Evolutionary conservation across 1,139 yeast genomes (phyloP).

Genomic region (Geotrichum cucujoidarum): DNA sequence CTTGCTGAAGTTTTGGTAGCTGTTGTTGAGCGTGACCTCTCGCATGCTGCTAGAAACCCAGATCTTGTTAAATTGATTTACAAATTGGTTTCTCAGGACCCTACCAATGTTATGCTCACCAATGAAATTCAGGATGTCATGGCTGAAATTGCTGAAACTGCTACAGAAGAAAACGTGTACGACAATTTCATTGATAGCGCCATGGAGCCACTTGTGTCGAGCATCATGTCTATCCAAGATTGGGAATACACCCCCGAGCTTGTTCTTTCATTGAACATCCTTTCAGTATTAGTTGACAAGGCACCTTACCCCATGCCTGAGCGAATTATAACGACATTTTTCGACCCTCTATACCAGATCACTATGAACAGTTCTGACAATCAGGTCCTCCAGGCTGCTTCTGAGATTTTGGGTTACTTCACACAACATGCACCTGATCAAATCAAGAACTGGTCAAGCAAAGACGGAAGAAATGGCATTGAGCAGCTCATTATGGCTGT

Average conservation of each 20-base stretch:
- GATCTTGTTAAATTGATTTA: constrained; percentile 53
- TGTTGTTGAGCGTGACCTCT: constrained; percentile 47
- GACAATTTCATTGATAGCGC: constrained; percentile 46
- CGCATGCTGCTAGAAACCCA: constrained; percentile 38
- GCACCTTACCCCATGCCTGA: constrained; percentile 46
- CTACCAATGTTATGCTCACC: constrained; percentile 65
- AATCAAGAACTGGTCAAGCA: constrained; percentile 40
- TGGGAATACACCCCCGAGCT: constrained; percentile 46
- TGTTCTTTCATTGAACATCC: constrained; percentile 61
- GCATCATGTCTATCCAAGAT: constrained; percentile 32
- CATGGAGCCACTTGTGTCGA: constrained; percentile 47
- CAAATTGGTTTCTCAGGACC: constrained; percentile 63
- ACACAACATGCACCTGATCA: constrained; percentile 48
- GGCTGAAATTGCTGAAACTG: constrained; percentile 49
- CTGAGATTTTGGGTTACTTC: constrained; percentile 65
- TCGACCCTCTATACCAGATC: constrained; percentile 50
- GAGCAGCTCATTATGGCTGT: constrained; percentile 36
- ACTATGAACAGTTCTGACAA: constrained; percentile 62
- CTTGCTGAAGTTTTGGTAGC: constrained; percentile 65
- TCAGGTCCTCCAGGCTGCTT: constrained; percentile 71
- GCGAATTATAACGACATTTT: constrained; percentile 46
- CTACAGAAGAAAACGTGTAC: constrained; percentile 42
- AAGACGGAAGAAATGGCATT: constrained; percentile 47
- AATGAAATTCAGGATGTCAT: constrained; percentile 60
- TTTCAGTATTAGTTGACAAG: constrained; percentile 53